Evolutionary conservation across 768 basidiomycete species (phyloP).

Genomic region (Naganishia friedmannii): DNA sequence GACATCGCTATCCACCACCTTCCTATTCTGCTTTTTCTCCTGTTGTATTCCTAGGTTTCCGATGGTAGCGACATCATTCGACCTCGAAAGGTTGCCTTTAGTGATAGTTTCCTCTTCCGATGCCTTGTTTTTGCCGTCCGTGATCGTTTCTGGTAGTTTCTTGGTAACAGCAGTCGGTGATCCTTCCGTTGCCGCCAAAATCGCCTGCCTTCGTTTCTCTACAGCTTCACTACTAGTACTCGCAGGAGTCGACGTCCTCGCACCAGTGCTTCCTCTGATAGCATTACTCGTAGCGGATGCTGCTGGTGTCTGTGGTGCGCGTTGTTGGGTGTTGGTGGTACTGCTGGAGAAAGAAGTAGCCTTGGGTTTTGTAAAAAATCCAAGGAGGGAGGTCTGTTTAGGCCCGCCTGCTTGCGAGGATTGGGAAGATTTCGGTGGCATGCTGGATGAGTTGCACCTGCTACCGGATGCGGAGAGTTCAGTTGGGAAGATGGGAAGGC

Average conservation of each 20-base stretch:
- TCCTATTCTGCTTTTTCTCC: not conserved
- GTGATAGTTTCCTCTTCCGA: too few relatives aligned
- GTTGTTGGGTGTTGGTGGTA: conserved; percentile 4
- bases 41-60: not conserved
- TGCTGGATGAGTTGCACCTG: conserved; percentile 13
- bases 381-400: conserved; percentile 50
- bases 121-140: not conserved
- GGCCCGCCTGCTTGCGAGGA: conserved; percentile 5
- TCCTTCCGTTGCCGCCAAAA: not conserved
- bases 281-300: not conserved
- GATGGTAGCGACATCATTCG: not conserved
- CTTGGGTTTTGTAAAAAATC: conserved; percentile 49
- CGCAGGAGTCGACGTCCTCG: not conserved
- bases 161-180: not conserved
- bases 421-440: conserved; percentile 13
- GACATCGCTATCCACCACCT: conserved; percentile 18
- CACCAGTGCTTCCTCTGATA: not conserved
- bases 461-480: not conserved
- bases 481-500: too few relatives aligned
- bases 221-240: conserved; percentile 6
- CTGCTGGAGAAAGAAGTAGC: conserved; percentile 17
- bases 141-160: not conserved
- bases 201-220: conserved; percentile 21
- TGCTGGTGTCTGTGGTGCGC: conserved; percentile 1
- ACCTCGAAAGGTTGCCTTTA: not conserved